Evolutionary conservation across 2,329 filamentous ascomycete genomes (phyloP).

Genomic region (Botrytis byssoidea): DNA sequence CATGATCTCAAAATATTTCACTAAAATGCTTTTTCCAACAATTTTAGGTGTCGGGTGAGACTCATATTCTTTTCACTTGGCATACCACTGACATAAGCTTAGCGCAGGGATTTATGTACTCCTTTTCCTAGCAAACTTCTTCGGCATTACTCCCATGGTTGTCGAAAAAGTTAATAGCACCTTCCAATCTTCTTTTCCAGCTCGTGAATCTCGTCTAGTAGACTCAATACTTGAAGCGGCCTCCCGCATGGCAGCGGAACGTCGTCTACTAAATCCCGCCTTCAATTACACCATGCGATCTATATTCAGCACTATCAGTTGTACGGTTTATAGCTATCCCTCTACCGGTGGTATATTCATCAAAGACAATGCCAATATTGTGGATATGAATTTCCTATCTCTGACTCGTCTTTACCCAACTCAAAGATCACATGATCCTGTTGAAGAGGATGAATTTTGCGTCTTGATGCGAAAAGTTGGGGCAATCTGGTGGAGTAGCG

Average conservation of each 20-base stretch:
- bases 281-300: constrained; percentile 4
- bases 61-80: not conserved
- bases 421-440: not conserved
- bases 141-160: not conserved
- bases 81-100: not conserved
- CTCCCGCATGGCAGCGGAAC: not conserved
- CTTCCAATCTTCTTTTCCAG: not conserved
- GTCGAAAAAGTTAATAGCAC: not conserved
- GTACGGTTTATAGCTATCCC: not conserved
- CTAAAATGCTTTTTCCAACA: not conserved
- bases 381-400: not conserved
- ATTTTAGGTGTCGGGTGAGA: not conserved
- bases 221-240: not conserved
- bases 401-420: not conserved
- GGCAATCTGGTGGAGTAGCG: constrained; percentile 5
- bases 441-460: not conserved
- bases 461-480: not conserved
- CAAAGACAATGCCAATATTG: not conserved
- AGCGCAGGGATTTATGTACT: not conserved
- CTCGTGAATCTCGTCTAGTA: not conserved
- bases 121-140: not conserved
- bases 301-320: not conserved
- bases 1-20: not conserved
- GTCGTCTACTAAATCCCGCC: not conserved
- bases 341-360: constrained; percentile 4